phyloP scores from a whole-genome alignment of 2,329 filamentous ascomycete genomes.

The Aspergillus ustus region DNA sequence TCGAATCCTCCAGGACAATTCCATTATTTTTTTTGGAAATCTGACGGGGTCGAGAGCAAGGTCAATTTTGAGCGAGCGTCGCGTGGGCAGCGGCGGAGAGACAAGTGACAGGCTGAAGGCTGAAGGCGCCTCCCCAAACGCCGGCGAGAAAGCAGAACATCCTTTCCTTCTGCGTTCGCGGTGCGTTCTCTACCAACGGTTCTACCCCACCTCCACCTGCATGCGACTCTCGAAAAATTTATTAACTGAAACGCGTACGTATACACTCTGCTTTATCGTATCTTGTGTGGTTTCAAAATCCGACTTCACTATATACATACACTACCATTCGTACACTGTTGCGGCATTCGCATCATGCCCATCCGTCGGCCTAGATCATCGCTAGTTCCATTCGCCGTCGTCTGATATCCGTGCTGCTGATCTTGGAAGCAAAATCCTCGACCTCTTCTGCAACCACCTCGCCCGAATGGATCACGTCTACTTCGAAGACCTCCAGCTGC shows the following conservation, averaged over 20 bases:
- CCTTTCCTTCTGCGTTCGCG: background rate
- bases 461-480: conserved; percentile 79
- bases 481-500: conserved; percentile 78
- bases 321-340: conserved; percentile 7
- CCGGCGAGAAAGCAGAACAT: conserved; percentile 18
- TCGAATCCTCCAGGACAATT: conserved; percentile 11
- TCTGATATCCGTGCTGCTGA: conserved; percentile 88
- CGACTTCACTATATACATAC: conserved; percentile 13
- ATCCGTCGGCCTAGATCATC: conserved; percentile 27
- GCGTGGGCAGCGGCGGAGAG: conserved; percentile 9
- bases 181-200: conserved; percentile 10
- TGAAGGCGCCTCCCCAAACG: conserved; percentile 21
- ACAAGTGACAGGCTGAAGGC: background rate
- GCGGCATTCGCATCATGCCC: background rate
- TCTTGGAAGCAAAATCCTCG: conserved; percentile 76
- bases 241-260: background rate
- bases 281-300: background rate
- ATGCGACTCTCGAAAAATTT: background rate
- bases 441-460: conserved; percentile 54
- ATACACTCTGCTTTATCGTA: background rate
- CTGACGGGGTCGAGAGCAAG: background rate
- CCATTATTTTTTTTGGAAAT: background rate
- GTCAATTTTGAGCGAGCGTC: conserved; percentile 6
- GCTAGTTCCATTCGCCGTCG: conserved; percentile 51
- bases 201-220: conserved; percentile 1